Base-by-base conservation (phyloP, 2,329 filamentous ascomycete species). In the Claviceps sp. region DNA sequence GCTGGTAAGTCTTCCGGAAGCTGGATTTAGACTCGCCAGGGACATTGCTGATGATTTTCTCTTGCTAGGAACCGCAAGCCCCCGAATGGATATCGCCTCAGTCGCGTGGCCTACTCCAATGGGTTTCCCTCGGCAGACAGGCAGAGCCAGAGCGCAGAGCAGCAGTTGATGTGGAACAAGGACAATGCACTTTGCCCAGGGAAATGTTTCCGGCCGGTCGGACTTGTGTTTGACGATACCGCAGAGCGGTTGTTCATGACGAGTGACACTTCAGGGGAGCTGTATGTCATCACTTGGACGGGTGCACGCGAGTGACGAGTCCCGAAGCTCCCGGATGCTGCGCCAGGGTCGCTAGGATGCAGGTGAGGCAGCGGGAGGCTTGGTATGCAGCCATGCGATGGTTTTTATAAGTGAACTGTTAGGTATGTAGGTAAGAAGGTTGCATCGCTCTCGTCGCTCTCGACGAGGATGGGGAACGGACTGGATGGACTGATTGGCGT, bases 201-300 rank as follows among this genome's bases (percentile, higher is more conserved):
- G 34, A 54, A 58, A 2, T 81, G 77, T 61, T 76, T 81, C 63
- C 68, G 77, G 1, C 77, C 77, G 9, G 72, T 74, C 0, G 74
- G 75, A 0, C 65, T 81, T 14, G 63, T 63, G 1, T 60, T 67
- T 30, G 66, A 68, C 56, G 56, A 51, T 6, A 55, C 64, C 6
- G 73, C 72, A 2, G 49, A 54, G 0, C 63, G 76, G 2, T 63
- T 81, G 7, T 81, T 73, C 61, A 72, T 79, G 67, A 74, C 68
- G 51, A 74, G 70, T 38, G 77, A 81, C 59, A 56, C 67, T 1
- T 76, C 75, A 1, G 78, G 77, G 2, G 77, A 82, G 63, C 69
- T 82, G 22, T 79, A 72, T 57, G 69, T 79, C 8, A 54, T 74
- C 40, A 56, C 57, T 2, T 57, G 60, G 13, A 48, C 54, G 34